A percentile compares a stretch with the other conserved stretches of the same genome.
Evolutionary conservation across 2,329 filamentous ascomycete genomes (phyloP).

Genomic region (Hypoxylon rubiginosum): DNA sequence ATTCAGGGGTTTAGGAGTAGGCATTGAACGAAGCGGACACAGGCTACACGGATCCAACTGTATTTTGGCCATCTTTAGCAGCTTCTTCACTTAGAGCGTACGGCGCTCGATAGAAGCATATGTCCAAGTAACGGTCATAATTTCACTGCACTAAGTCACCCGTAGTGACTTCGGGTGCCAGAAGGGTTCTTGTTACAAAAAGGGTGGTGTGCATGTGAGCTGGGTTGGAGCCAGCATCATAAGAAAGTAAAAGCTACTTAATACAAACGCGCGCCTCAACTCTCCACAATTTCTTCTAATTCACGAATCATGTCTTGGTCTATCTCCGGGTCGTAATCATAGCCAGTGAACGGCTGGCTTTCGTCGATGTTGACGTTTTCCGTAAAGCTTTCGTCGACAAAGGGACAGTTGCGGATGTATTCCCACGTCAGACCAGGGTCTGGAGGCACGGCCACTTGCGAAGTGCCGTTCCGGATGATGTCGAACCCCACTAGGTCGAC

Average conservation of each 20-base stretch:
- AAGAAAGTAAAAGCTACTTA: neutral
- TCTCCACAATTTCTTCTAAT: neutral
- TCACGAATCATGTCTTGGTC: neutral
- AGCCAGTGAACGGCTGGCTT: neutral
- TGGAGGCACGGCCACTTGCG: neutral
- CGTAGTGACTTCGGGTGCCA: too few relatives aligned
- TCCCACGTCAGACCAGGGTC: neutral
- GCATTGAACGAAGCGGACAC: too few relatives aligned
- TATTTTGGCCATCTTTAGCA: too few relatives aligned
- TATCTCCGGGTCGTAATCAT: neutral
- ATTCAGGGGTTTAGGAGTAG: too few relatives aligned
- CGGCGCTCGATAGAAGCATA: too few relatives aligned
- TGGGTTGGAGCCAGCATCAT: neutral
- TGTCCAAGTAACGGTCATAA: too few relatives aligned
- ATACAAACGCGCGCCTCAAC: neutral
- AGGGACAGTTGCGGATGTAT: conserved; percentile 1
- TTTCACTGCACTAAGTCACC: too few relatives aligned
- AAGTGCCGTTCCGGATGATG: neutral
- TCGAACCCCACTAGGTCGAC: neutral
- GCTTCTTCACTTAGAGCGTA: too few relatives aligned
- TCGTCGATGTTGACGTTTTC: neutral
- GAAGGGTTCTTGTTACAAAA: too few relatives aligned
- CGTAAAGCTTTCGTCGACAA: neutral
- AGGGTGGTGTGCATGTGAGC: too few relatives aligned
- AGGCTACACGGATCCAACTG: too few relatives aligned